A percentile compares a stretch with the other conserved stretches of the same genome.
These are phyloP conservation scores for Epichloe hybrida DNA, from an alignment of 2,329 filamentous ascomycete genomes.

Conservation along the genomic window DNA sequence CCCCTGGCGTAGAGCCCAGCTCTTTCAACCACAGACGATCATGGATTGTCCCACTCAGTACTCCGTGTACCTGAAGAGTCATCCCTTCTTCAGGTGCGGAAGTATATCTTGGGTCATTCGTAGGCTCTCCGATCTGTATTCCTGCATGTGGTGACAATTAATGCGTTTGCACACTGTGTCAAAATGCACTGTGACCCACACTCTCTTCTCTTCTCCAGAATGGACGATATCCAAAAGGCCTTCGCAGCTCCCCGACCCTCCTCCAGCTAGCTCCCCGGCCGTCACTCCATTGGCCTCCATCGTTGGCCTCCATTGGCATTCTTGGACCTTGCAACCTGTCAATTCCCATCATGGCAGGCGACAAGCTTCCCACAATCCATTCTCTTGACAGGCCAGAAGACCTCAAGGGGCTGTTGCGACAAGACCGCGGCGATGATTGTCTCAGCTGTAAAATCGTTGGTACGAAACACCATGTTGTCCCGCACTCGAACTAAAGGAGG, in stretches of 20 bases:
- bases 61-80: too few relatives aligned
- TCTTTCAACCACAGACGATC: too few relatives aligned
- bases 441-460: constrained; percentile 58
- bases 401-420: constrained; percentile 41
- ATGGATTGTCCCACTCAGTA: too few relatives aligned
- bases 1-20: too few relatives aligned
- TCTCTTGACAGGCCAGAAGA: constrained; percentile 47
- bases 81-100: too few relatives aligned
- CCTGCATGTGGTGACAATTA: too few relatives aligned
- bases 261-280: background rate
- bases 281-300: background rate
- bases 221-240: background rate
- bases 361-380: constrained; percentile 35
- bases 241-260: background rate
- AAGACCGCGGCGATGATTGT: constrained; percentile 52
- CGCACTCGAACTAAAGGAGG: background rate
- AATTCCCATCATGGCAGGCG: constrained; percentile 16
- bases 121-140: too few relatives aligned
- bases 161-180: too few relatives aligned
- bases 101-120: too few relatives aligned
- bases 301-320: too few relatives aligned
- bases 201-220: too few relatives aligned
- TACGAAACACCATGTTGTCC: constrained; percentile 25
- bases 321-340: background rate
- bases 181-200: too few relatives aligned